Conservation (phyloP, 2,329 filamentous ascomycete species). For the Phyllosticta citribraziliensis region DNA sequence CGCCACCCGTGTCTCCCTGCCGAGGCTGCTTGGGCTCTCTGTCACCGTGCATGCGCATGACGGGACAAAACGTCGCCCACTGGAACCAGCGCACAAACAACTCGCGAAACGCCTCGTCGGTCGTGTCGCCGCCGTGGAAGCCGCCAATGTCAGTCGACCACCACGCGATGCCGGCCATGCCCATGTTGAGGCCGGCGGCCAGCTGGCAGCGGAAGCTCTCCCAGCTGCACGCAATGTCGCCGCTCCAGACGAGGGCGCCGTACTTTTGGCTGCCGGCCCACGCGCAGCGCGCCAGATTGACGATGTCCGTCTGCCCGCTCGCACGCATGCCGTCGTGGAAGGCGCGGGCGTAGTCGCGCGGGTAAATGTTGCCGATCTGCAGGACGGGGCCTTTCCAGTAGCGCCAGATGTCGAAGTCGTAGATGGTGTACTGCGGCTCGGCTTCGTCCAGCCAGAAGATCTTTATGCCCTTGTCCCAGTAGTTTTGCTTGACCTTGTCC, state of each 20-base stretch:
- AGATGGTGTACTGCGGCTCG: conserved; percentile 54
- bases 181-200: conserved; percentile 56
- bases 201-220: conserved; percentile 49
- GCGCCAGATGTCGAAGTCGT: conserved; percentile 58
- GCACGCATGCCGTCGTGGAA: conserved; percentile 49
- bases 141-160: conserved; percentile 65
- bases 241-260: conserved; percentile 57
- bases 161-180: conserved; percentile 54
- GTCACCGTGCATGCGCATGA: conserved; percentile 58
- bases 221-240: conserved; percentile 59
- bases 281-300: conserved; percentile 49
- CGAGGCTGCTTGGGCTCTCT: conserved; percentile 48
- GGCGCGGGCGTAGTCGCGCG: conserved; percentile 46
- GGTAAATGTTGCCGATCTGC: conserved; percentile 51
- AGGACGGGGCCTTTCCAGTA: conserved; percentile 48
- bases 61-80: conserved; percentile 57
- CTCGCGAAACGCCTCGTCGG: conserved; percentile 48
- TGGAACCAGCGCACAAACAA: conserved; percentile 60
- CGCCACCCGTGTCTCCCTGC: conserved; percentile 26
- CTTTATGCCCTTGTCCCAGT: conserved; percentile 52
- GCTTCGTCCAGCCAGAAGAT: conserved; percentile 62
- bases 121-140: conserved; percentile 55
- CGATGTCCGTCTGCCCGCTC: conserved; percentile 35
- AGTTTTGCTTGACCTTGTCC: conserved; percentile 49
- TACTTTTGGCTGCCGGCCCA: conserved; percentile 54